Evolutionary conservation across 2,329 filamentous ascomycete species (phyloP).

Genomic region (Epichloe aotearoae): DNA sequence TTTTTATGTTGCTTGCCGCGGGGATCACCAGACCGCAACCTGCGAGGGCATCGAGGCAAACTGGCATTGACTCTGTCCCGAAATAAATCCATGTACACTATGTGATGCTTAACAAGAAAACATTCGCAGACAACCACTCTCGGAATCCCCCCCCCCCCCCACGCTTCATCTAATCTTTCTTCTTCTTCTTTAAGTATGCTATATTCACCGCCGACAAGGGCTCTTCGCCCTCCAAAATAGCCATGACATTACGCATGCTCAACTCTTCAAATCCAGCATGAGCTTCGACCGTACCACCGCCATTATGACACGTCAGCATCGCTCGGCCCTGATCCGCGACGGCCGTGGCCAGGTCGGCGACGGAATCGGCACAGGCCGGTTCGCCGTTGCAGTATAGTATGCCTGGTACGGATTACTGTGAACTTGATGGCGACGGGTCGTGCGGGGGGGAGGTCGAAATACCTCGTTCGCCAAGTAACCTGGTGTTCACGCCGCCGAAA

Average conservation of each 20-base stretch:
- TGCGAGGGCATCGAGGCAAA: no score
- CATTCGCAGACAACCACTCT: background rate
- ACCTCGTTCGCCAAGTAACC: slow-evolving; percentile 47
- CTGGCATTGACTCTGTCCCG: no score
- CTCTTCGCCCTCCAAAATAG: slow-evolving; percentile 37
- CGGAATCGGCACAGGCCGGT: slow-evolving; percentile 55
- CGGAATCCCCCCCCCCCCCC: no score
- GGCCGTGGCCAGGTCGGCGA: slow-evolving; percentile 60
- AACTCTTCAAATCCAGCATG: slow-evolving; percentile 53
- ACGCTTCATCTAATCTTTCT: background rate
- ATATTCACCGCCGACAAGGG: slow-evolving; percentile 51
- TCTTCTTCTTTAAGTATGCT: slow-evolving; percentile 27
- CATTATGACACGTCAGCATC: slow-evolving; percentile 54
- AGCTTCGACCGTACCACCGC: slow-evolving; percentile 52
- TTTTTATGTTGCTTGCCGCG: no score
- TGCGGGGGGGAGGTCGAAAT: background rate
- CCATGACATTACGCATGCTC: slow-evolving; percentile 53
- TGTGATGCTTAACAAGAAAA: background rate
- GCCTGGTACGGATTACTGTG: slow-evolving; percentile 21
- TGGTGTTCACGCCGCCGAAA: slow-evolving; percentile 53
- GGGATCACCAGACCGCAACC: no score
- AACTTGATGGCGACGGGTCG: background rate
- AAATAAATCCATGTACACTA: no score
- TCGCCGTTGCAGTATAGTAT: slow-evolving; percentile 64
- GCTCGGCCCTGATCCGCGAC: slow-evolving; percentile 34